Evolutionary conservation across 345 rosid genomes (phyloP), one percentile per base, ranked within the genome.

Genomic region (Cardamine chenopodiifolia): DNA sequence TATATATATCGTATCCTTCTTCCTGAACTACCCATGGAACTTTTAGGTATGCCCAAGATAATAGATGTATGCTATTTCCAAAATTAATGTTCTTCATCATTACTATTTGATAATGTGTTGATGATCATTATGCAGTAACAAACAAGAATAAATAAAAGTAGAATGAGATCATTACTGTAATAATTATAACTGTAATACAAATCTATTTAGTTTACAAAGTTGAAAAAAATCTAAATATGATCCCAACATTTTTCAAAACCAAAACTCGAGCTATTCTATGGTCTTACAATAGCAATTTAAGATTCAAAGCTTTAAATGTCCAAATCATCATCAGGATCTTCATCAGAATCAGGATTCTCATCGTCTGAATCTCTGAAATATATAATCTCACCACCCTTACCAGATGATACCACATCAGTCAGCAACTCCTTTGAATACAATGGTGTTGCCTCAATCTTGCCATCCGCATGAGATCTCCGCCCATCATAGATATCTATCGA

Each of bases 311-410:
- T 26, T 83, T 66, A 95, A 58, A 95, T 90, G 74, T 95, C 99
- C 76, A 92, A 66, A 85, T 95, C 98, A 85, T 92, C 97, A 70
- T 94, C 98, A 20, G 97, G 96, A 66, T 94, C 97, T 75, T 94
- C 98, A 47, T 91, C 98, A 9, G 98, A 94, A 82, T 94, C 97
- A 17, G 97, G 93, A 82, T 75, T 80, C 82, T 94, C 98, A 78
- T 92, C 99, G 68, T 95, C 98, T 6, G 99, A 95, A 79, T 95
- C 98, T 60, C 97, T 86, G 62, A 81, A 88, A 84, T 92, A 95
- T 79, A 90, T 88, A 61, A 89, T 92, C 83, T 95, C 91, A 4
- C 81, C 81, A 49, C 91, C 90, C 26, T 68, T 81, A 35, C 85
- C 82, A 5, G 80, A 40, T 58, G 80, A 78, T n/a, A 31, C 20